These are phyloP conservation scores for Bimuria novae-zelandiae DNA, from an alignment of 2,329 filamentous ascomycete genomes.

Conservation along the genomic window DNA sequence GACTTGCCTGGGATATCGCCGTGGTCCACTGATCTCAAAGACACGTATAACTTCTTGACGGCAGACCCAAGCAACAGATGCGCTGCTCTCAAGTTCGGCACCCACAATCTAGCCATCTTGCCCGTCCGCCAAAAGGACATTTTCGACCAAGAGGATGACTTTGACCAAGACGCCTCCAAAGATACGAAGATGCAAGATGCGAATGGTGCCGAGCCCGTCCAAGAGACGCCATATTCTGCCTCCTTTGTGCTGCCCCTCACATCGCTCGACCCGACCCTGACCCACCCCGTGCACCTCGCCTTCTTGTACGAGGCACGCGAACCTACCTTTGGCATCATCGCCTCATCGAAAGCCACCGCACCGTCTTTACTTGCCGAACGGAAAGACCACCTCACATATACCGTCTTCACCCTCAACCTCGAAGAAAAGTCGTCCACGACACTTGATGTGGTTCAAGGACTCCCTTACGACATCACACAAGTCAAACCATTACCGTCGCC, in stretches of 20 bases:
- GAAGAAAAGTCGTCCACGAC: conserved; percentile 93
- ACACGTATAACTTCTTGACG: conserved; percentile 79
- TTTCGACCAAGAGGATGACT: conserved; percentile 89
- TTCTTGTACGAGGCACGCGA: conserved; percentile 98
- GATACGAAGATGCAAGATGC: conserved; percentile 38
- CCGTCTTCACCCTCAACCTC: conserved; percentile 92
- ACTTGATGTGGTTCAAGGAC: conserved; percentile 79
- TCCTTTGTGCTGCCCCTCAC: conserved; percentile 94
- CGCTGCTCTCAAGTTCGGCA: conserved; percentile 90
- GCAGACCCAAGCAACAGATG: conserved; percentile 92
- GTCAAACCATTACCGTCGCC: conserved; percentile 83
- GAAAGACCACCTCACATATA: conserved; percentile 85
- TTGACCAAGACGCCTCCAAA: conserved; percentile 69
- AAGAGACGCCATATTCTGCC: conserved; percentile 75
- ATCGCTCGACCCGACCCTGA: conserved; percentile 81
- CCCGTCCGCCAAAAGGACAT: conserved; percentile 88
- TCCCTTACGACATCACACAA: conserved; percentile 85
- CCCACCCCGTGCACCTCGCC: conserved; percentile 87
- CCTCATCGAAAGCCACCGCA: conserved; percentile 75
- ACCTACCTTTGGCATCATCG: conserved; percentile 93
- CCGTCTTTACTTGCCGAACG: conserved; percentile 72
- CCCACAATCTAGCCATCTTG: conserved; percentile 86
- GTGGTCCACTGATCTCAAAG: conserved; percentile 76
- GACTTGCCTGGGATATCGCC: conserved; percentile 76
- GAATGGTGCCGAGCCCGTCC: conserved; percentile 45